phyloP scores from a whole-genome alignment of 2,329 filamentous ascomycete species.

The Arthroderma sp. region DNA sequence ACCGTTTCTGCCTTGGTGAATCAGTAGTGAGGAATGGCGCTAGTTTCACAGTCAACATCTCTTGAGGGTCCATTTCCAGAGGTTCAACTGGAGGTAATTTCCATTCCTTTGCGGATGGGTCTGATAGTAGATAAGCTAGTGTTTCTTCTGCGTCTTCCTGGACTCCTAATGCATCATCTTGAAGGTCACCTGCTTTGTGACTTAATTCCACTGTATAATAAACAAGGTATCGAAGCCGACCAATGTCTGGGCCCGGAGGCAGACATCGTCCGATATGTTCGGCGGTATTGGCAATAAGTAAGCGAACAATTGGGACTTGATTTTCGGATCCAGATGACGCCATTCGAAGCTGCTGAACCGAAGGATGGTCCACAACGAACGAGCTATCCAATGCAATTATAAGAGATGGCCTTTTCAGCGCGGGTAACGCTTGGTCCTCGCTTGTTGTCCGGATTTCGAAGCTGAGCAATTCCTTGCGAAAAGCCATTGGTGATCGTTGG shows the following conservation, averaged over 20 bases:
- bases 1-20: slow-evolving; percentile 16
- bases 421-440: slow-evolving; percentile 19
- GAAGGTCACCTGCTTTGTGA: slow-evolving; percentile 27
- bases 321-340: slow-evolving; percentile 17
- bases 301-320: slow-evolving; percentile 31
- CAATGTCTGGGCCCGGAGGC: slow-evolving; percentile 22
- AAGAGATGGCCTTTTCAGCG: slow-evolving; percentile 24
- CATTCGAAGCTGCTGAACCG: slow-evolving; percentile 4
- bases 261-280: slow-evolving; percentile 35
- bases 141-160: slow-evolving; percentile 29
- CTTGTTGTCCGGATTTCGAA: slow-evolving; percentile 23
- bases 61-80: slow-evolving; percentile 18
- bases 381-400: slow-evolving; percentile 33
- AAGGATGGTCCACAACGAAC: slow-evolving; percentile 27
- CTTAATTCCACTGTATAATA: slow-evolving; percentile 22
- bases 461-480: slow-evolving; percentile 23
- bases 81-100: slow-evolving; percentile 25
- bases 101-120: slow-evolving; percentile 27
- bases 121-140: slow-evolving; percentile 20
- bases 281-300: slow-evolving; percentile 33
- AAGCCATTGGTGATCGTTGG: slow-evolving; percentile 21
- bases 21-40: slow-evolving; percentile 13
- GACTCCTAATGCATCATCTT: slow-evolving; percentile 28
- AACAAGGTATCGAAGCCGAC: slow-evolving; percentile 23
- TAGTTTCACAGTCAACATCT: slow-evolving; percentile 3